Evolutionary conservation across 495 filamentous ascomycete genomes (phyloP).

Genomic region (Evernia prunastri): DNA sequence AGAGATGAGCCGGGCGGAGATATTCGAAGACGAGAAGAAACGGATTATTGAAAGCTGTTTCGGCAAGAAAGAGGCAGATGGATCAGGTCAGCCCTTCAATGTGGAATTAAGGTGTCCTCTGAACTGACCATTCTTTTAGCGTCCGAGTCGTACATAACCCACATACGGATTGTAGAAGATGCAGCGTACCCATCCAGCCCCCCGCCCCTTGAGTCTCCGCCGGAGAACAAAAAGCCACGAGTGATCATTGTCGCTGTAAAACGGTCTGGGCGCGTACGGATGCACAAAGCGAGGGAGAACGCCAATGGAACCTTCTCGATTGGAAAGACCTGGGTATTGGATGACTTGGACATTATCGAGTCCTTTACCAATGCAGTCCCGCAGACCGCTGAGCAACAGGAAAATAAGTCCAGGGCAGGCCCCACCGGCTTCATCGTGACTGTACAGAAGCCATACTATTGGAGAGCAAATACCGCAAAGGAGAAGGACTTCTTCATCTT

Average conservation of each 20-base stretch:
- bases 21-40: slow-evolving; percentile 92
- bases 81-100: slow-evolving; percentile 48
- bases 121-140: slow-evolving; percentile 43
- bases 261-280: slow-evolving; percentile 82
- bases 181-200: slow-evolving; percentile 75
- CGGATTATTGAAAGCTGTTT: slow-evolving; percentile 91
- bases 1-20: slow-evolving; percentile 64
- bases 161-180: slow-evolving; percentile 85
- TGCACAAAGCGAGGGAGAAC: slow-evolving; percentile 97
- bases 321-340: slow-evolving; percentile 94
- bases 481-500: slow-evolving; percentile 98
- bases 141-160: slow-evolving; percentile 93
- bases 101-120: not conserved
- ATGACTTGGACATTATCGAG: slow-evolving; percentile 74
- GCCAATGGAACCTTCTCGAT: slow-evolving; percentile 90
- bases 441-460: slow-evolving; percentile 91
- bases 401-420: slow-evolving; percentile 69
- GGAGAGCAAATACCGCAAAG: slow-evolving; percentile 83
- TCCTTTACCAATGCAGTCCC: slow-evolving; percentile 58
- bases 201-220: slow-evolving; percentile 62
- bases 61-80: slow-evolving; percentile 75
- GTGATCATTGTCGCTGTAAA: slow-evolving; percentile 88
- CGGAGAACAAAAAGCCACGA: slow-evolving; percentile 75
- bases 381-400: slow-evolving; percentile 49
- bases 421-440: slow-evolving; percentile 82